Evolutionary conservation across 1,139 yeast genomes (phyloP).

Genomic region (Spathaspora jeffriesii): DNA sequence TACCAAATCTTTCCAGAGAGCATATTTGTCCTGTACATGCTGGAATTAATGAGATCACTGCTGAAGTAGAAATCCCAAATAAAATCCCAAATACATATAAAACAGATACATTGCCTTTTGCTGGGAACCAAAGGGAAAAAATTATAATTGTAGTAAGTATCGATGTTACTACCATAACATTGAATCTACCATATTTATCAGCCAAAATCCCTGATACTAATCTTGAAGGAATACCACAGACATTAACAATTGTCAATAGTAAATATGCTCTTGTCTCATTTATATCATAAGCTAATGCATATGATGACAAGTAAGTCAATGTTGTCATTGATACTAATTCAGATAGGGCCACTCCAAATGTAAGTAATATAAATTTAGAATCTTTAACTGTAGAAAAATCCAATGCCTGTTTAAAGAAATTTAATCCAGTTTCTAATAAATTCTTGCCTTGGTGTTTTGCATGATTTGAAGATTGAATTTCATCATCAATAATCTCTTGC

Average conservation of each 20-base stretch:
- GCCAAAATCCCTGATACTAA: slow-evolving; percentile 48
- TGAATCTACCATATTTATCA: slow-evolving; percentile 52
- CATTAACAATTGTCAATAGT: slow-evolving; percentile 46
- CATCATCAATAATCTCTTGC: background rate
- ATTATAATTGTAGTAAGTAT: slow-evolving; percentile 35
- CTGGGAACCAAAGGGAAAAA: slow-evolving; percentile 49
- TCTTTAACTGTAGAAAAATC: slow-evolving; percentile 47
- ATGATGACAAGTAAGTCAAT: slow-evolving; percentile 52
- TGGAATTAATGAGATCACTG: slow-evolving; percentile 31
- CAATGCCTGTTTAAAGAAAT: slow-evolving; percentile 27
- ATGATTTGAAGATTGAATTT: background rate
- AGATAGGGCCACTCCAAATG: slow-evolving; percentile 43
- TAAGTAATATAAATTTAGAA: slow-evolving; percentile 34
- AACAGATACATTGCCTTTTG: slow-evolving; percentile 17
- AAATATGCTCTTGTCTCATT: slow-evolving; percentile 41
- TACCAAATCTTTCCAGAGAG: slow-evolving; percentile 64
- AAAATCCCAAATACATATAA: slow-evolving; percentile 26
- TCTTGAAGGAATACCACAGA: slow-evolving; percentile 49
- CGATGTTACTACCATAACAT: slow-evolving; percentile 47
- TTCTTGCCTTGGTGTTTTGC: background rate
- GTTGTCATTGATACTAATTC: slow-evolving; percentile 54
- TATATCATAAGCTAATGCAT: slow-evolving; percentile 45
- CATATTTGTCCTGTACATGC: slow-evolving; percentile 64
- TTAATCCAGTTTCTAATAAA: background rate
- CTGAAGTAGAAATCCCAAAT: slow-evolving; percentile 31